phyloP scores from a whole-genome alignment of 805 yeast genomes.

The Tetrapisispora taiwanensis region DNA sequence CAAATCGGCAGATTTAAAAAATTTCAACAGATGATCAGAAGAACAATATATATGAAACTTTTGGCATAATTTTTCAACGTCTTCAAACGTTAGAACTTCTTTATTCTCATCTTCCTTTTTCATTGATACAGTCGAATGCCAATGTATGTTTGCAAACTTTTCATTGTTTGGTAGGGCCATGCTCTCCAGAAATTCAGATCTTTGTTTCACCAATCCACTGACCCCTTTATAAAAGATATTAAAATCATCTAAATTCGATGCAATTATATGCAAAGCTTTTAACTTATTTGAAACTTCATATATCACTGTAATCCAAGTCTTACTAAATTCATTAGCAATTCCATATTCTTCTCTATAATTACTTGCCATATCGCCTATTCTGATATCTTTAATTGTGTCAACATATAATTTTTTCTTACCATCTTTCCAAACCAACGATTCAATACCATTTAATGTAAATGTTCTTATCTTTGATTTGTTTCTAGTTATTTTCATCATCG shows the following conservation, averaged over 20 bases:
- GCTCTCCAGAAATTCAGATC: slow-evolving; percentile 54
- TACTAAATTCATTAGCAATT: slow-evolving; percentile 52
- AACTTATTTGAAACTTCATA: slow-evolving; percentile 56
- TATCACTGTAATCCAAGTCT: slow-evolving; percentile 72
- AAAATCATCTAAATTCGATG: slow-evolving; percentile 41
- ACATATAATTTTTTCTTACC: slow-evolving; percentile 22
- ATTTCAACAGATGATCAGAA: slow-evolving; percentile 29
- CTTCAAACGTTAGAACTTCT: slow-evolving; percentile 48
- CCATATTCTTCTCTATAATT: slow-evolving; percentile 82
- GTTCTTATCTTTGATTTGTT: slow-evolving; percentile 18
- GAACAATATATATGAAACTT: slow-evolving; percentile 68
- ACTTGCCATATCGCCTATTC: slow-evolving; percentile 58
- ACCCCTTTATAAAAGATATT: slow-evolving; percentile 47
- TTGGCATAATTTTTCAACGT: slow-evolving; percentile 54
- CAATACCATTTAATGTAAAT: slow-evolving; percentile 16
- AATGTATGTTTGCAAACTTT: slow-evolving; percentile 52
- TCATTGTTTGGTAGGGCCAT: slow-evolving; percentile 50
- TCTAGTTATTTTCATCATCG: slow-evolving; percentile 23
- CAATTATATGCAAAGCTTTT: slow-evolving; percentile 72
- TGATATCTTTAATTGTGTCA: slow-evolving; percentile 27
- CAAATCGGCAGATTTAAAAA: slow-evolving; percentile 47
- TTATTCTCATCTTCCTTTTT: slow-evolving; percentile 27
- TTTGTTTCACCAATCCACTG: slow-evolving; percentile 42
- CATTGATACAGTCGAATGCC: slow-evolving; percentile 40
- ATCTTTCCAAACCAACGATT: slow-evolving; percentile 22